Conservation (phyloP, 2,329 filamentous ascomycete genomes). For the Paracoccidioides lutzii region DNA sequence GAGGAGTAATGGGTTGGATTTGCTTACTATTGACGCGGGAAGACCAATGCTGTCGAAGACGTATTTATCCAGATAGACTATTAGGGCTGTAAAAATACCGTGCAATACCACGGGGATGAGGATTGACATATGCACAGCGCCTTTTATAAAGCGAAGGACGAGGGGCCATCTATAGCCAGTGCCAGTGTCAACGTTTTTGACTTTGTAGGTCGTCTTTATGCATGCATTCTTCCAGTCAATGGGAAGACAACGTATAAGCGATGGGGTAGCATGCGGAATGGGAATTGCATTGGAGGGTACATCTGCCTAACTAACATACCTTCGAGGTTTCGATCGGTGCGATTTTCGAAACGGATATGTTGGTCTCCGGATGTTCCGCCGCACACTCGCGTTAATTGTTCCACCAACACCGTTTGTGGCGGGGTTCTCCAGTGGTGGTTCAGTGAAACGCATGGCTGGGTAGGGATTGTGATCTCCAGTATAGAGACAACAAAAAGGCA, state of each 20-base stretch:
- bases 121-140: slow-evolving; percentile 48
- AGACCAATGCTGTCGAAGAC: slow-evolving; percentile 40
- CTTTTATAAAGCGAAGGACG: slow-evolving; percentile 52
- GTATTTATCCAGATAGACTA: slow-evolving; percentile 46
- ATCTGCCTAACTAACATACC: slow-evolving; percentile 6
- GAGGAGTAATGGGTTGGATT: not conserved
- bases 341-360: slow-evolving; percentile 14
- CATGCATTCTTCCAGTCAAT: not conserved
- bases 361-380: slow-evolving; percentile 8
- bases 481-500: not conserved
- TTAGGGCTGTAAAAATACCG: slow-evolving; percentile 43
- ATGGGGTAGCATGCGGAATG: not conserved
- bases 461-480: not conserved
- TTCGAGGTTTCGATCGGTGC: slow-evolving; percentile 14
- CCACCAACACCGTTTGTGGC: not conserved
- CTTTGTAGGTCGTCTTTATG: not conserved
- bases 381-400: not conserved
- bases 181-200: not conserved
- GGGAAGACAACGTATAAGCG: not conserved
- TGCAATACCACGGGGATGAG: slow-evolving; percentile 45
- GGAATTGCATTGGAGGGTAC: not conserved
- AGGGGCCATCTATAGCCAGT: slow-evolving; percentile 41
- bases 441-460: not conserved
- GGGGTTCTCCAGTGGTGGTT: not conserved
- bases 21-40: slow-evolving; percentile 43